These are phyloP conservation scores for Mucor indicus DNA, from an alignment of 371 early-diverging fungal genomes.

Conservation along the genomic window DNA sequence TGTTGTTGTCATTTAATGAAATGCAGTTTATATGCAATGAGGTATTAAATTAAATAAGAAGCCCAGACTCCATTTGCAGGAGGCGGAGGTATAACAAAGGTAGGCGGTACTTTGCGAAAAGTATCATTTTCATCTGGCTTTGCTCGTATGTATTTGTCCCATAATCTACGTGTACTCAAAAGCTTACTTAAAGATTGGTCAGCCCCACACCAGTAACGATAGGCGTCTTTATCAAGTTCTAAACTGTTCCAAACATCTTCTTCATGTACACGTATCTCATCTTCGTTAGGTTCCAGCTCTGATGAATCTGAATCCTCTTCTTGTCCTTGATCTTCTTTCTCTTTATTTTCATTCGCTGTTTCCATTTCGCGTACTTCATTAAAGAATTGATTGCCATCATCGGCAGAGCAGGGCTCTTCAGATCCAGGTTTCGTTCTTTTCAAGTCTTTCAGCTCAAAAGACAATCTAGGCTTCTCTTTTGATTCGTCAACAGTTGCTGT, in stretches of 20 bases:
- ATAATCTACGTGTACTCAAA: constrained; percentile 24
- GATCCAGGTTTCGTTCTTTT: constrained; percentile 17
- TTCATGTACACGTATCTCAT: constrained; percentile 15
- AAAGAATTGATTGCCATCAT: constrained; percentile 45
- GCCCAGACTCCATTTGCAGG: constrained; percentile 48
- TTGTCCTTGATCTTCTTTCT: not conserved
- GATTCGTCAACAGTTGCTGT: no score
- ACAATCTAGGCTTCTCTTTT: constrained; percentile 6
- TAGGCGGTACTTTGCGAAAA: constrained; percentile 33
- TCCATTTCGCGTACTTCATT: constrained; percentile 35
- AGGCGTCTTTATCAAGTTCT: constrained; percentile 23
- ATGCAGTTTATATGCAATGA: no score
- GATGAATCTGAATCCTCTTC: not conserved
- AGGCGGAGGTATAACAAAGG: constrained; percentile 35
- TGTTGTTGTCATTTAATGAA: no score
- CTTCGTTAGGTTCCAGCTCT: constrained; percentile 13
- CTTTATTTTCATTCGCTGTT: constrained; percentile 17
- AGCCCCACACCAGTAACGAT: constrained; percentile 40
- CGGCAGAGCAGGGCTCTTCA: constrained; percentile 50
- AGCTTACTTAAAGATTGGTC: constrained; percentile 26
- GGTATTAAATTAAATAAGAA: constrained; percentile 15
- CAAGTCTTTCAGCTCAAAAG: constrained; percentile 6
- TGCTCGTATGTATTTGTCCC: constrained; percentile 33
- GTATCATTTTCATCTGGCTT: not conserved
- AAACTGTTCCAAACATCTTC: constrained; percentile 28